These are phyloP conservation scores for Candida gorgasii DNA, from an alignment of 805 yeast genomes.

Conservation along the genomic window DNA sequence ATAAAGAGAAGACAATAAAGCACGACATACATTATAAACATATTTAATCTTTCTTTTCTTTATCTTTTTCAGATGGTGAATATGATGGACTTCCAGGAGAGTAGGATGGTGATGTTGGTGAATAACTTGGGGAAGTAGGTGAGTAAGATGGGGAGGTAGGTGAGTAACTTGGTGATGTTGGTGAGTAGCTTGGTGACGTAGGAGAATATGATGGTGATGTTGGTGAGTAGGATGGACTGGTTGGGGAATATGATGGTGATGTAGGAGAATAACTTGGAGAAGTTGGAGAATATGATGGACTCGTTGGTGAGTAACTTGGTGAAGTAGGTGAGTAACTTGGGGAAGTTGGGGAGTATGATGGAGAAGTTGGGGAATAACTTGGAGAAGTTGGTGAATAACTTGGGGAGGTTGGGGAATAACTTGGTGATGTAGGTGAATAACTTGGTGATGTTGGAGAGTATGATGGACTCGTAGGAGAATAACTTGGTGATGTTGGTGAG, in stretches of 20 bases:
- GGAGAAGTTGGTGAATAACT: conserved; percentile 66
- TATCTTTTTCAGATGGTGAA: conserved; percentile 32
- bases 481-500: conserved; percentile 50
- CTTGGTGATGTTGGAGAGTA: conserved; percentile 77
- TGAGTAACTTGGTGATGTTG: conserved; percentile 49
- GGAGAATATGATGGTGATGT: conserved; percentile 77
- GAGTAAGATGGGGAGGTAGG: conserved; percentile 81
- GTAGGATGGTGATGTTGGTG: conserved; percentile 73
- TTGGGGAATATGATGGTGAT: conserved; percentile 64
- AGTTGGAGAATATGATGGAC: conserved; percentile 69
- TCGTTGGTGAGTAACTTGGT: conserved; percentile 59
- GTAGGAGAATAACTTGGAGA: conserved; percentile 78
- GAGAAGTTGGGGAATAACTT: conserved; percentile 61
- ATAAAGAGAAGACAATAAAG: not conserved
- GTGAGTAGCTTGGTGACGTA: conserved; percentile 73
- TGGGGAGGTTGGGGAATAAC: conserved; percentile 70
- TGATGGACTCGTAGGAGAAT: conserved; percentile 72
- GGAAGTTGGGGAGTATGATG: conserved; percentile 68
- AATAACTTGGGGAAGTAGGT: conserved; percentile 71
- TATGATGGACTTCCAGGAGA: conserved; percentile 74
- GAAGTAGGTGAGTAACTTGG: conserved; percentile 73
- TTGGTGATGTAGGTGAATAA: conserved; percentile 52
- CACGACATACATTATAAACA: conserved; percentile 6
- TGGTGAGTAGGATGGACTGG: conserved; percentile 75
- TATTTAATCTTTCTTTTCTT: conserved; percentile 28